These are phyloP conservation scores for Clarireedia paspali DNA, from an alignment of 2,329 filamentous ascomycete genomes.

Conservation along the genomic window DNA sequence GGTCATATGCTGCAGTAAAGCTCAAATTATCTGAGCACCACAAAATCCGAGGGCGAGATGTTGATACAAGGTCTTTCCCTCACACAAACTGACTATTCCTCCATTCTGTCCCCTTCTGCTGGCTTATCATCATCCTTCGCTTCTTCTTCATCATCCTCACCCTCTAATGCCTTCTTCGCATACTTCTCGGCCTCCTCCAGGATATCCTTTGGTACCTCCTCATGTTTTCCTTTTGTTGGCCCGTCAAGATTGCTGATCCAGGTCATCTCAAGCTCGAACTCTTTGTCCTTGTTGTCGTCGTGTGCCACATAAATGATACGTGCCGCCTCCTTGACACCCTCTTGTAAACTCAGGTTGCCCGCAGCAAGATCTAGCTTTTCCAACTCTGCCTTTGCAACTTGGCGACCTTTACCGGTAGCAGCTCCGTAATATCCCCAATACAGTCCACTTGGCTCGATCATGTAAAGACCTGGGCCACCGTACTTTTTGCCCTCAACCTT, in stretches of 20 bases:
- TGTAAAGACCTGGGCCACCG: conserved; percentile 91
- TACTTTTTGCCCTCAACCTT: conserved; percentile 69
- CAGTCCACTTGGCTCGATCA: conserved; percentile 95
- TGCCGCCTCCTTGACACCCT: conserved; percentile 93
- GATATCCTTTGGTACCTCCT: conserved; percentile 87
- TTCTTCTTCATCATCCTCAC: conserved; percentile 76
- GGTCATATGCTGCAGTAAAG: conserved; percentile 5
- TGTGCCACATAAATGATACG: conserved; percentile 96
- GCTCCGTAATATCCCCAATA: conserved; percentile 99
- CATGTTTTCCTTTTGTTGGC: conserved; percentile 85
- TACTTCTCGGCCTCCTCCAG: conserved; percentile 86
- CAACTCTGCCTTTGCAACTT: conserved; percentile 94
- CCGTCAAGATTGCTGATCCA: conserved; percentile 85
- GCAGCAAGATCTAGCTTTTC: conserved; percentile 90
- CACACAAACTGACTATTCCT: conserved; percentile 53
- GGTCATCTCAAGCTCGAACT: conserved; percentile 98
- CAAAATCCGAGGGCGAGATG: conserved; percentile 15
- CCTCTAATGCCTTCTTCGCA: conserved; percentile 84
- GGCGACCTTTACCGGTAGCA: conserved; percentile 91
- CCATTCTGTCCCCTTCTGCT: conserved; percentile 71
- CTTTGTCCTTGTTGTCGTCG: conserved; percentile 99
- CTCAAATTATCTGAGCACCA: conserved; percentile 1
- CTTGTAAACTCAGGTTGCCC: conserved; percentile 67
- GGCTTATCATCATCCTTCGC: conserved; percentile 48
- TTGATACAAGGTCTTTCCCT: conserved; percentile 26